Base-by-base conservation (phyloP, 2,329 filamentous ascomycete species). In the Colletotrichum sp. region DNA sequence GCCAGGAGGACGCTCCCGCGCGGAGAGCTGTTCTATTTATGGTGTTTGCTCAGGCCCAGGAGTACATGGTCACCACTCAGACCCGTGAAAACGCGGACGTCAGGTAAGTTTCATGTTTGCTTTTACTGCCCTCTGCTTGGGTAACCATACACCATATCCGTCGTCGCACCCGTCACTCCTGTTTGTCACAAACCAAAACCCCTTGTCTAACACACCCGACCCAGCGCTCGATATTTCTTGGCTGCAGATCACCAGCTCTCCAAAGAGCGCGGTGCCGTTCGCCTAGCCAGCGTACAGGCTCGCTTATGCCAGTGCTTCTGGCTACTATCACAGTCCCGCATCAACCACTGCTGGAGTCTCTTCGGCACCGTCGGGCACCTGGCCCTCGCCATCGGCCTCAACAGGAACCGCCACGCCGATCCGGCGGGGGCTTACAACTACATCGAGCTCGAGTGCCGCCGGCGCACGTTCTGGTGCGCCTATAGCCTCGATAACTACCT, bases 401-500 rank as follows among this genome's bases (percentile, higher is more conserved):
- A 87, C 64, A 77, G 85, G 1, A 83, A 82, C 52, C 79, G 79
- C 30, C 64, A 61, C 21, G 68, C 78, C 13, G 79, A 81, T 61
- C 71, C 79, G 8, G 70, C 77, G 10, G 72, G 69, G 65, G 79
- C 75, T 3, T 64, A 79, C n/a, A 82, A 84, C 69, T 79, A 83
- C n/a, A 77, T 86, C 26, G 84, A 86, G 39, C 70, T 82, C 0
- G 85, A 87, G 71, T 86, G 84, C 67, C 83, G 86, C 2, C 82
- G 83, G 26, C 80, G 86, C 2, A 86, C 91, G 0, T 93, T 94
- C 68, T 94, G 92, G 92, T 91, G 90, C 36, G 90, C 90, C 0
- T 94, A 93, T 79, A 90, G 88, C 16, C 83, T 94, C 5, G 92
- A 94, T 79, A 92, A 90, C 67, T 93, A 94, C 76, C 85, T 94